Evolutionary conservation across 2,329 filamentous ascomycete genomes (phyloP).

Genomic region (Neonectria hederae): DNA sequence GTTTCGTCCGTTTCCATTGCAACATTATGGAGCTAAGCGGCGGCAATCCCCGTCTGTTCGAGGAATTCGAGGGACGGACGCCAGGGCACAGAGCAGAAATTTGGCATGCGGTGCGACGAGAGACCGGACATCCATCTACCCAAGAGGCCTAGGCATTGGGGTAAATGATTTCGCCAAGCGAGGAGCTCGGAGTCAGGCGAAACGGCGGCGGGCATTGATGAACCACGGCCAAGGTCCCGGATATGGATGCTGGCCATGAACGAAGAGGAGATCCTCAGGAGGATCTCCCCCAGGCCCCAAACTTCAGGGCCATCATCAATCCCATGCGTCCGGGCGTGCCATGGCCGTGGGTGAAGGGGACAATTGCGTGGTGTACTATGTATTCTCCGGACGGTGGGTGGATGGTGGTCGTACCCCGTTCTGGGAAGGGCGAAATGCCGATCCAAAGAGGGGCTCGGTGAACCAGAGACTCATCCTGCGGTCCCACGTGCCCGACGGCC

Average conservation of each 20-base stretch:
- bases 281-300: not conserved
- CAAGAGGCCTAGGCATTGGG: not conserved
- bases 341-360: not conserved
- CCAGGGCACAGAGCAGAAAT: not conserved
- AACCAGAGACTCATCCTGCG: not conserved
- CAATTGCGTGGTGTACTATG: conserved; percentile 19
- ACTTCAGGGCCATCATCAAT: not conserved
- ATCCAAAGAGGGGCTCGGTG: conserved; percentile 34
- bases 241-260: not conserved
- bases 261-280: not conserved
- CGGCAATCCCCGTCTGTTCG: not conserved
- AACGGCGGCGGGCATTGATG: not conserved
- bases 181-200: conserved; percentile 7
- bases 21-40: not conserved
- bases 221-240: not conserved
- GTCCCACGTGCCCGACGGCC: conserved; percentile 37
- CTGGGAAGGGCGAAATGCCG: conserved; percentile 27
- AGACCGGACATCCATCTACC: conserved; percentile 9
- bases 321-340: not conserved
- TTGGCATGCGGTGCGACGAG: conserved; percentile 11
- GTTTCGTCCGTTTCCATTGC: conserved; percentile 13
- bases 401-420: conserved; percentile 21
- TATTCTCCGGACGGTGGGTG: conserved; percentile 25
- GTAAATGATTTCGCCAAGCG: conserved; percentile 15
- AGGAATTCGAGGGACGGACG: not conserved